phyloP scores from a whole-genome alignment of 140 eudicot genomes.

The Erigeron philadelphicus region DNA sequence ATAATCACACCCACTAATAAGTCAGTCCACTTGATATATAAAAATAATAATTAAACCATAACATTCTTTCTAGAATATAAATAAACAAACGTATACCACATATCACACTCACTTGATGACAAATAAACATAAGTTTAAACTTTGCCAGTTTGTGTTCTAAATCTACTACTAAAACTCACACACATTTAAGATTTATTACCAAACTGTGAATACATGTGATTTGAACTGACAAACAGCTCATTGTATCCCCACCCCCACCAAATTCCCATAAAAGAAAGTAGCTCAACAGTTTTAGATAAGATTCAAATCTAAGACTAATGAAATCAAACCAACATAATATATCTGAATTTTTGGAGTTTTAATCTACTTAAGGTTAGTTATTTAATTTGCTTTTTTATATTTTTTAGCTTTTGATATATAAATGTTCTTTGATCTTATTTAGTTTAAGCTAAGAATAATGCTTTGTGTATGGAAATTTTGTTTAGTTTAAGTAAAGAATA shows the following conservation, averaged over 20 bases:
- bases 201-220: constrained; percentile 29
- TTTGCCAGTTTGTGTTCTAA: not conserved
- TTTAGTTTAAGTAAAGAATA: constrained; percentile 13
- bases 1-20: too few species aligned
- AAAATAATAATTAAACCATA: too few species aligned
- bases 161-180: constrained; percentile 2
- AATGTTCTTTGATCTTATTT: constrained; percentile 8
- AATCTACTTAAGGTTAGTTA: constrained; percentile 27
- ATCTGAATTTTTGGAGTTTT: not conserved
- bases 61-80: too few species aligned
- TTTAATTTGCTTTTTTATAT: not conserved
- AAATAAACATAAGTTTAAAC: too few species aligned
- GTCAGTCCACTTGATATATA: too few species aligned
- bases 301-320: constrained; percentile 2
- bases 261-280: constrained; percentile 5
- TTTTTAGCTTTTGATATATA: not conserved
- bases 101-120: too few species aligned
- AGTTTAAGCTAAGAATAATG: not conserved
- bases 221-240: constrained; percentile 32
- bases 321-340: not conserved
- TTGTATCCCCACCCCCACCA: constrained; percentile 4
- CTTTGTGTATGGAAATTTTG: constrained; percentile 14
- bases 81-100: too few species aligned
- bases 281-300: constrained; percentile 23
- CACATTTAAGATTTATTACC: constrained; percentile 31